Evolutionary conservation across 208 protist genomes (phyloP).

Genomic region (Wallacemonas sp.): DNA sequence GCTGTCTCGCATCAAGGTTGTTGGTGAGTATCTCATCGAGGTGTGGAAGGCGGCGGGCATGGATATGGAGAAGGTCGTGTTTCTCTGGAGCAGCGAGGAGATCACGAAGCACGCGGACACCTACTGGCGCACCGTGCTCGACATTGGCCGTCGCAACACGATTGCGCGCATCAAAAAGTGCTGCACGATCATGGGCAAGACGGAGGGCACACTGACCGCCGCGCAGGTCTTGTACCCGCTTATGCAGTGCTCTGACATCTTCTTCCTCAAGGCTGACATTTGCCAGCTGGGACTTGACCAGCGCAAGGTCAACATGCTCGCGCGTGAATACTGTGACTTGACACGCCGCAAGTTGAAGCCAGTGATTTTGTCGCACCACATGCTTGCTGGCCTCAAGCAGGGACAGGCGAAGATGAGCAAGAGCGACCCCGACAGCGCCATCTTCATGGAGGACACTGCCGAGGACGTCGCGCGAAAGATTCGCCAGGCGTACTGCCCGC

Average conservation of each 20-base stretch:
- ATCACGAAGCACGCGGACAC: constrained; percentile 93
- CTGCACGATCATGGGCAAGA: constrained; percentile 99
- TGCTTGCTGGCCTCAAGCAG: constrained; percentile 96
- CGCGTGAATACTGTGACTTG: constrained; percentile 97
- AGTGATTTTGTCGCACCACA: constrained; percentile 98
- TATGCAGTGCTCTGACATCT: constrained; percentile 99
- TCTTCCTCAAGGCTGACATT: constrained; percentile 98
- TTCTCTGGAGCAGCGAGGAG: constrained; percentile 97
- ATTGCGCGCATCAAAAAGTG: constrained; percentile 97
- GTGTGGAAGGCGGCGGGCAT: constrained; percentile 99
- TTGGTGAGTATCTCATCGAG: constrained; percentile 98
- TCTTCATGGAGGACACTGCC: constrained; percentile 99
- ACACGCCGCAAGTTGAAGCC: constrained; percentile 92
- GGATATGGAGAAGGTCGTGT: constrained; percentile 96
- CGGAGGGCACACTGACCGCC: constrained; percentile 95
- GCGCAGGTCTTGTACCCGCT: constrained; percentile 99
- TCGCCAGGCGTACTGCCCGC: constrained; percentile 93
- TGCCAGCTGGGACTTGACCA: constrained; percentile 99
- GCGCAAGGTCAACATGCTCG: constrained; percentile 99
- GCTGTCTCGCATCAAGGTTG: constrained; percentile 96
- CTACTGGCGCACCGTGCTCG: constrained; percentile 98
- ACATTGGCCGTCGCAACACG: constrained; percentile 96
- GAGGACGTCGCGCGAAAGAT: constrained; percentile 97
- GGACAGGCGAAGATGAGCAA: constrained; percentile 99
- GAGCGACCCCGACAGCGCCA: constrained; percentile 97